A percentile compares a stretch with the other conserved stretches of the same genome.
Conservation (phyloP, 2,329 filamentous ascomycete species). For the Pyricularia pennisetigena region DNA sequence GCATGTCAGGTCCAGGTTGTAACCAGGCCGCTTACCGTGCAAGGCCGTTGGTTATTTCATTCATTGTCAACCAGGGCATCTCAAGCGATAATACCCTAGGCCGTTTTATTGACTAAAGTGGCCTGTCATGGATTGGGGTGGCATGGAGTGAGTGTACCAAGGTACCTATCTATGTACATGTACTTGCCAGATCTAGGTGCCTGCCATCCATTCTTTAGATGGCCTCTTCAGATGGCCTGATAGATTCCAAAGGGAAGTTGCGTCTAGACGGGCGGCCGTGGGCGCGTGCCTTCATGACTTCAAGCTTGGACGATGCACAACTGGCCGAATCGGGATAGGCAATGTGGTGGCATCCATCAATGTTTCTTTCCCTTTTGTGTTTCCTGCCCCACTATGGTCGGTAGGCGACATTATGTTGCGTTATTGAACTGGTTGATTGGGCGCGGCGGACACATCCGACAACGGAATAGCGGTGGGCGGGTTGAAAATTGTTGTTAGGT, state of each 20-base stretch:
- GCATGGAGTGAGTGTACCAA: neutral
- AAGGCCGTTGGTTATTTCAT: neutral
- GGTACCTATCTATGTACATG: neutral
- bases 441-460: neutral
- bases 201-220: neutral
- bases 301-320: neutral
- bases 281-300: neutral
- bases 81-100: neutral
- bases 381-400: neutral
- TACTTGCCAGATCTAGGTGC: too few relatives aligned
- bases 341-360: neutral
- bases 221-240: neutral
- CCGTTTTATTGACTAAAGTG: neutral
- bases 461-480: neutral
- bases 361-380: neutral
- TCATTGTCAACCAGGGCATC: neutral
- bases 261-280: neutral
- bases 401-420: neutral
- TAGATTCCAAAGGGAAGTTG: neutral
- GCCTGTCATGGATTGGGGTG: neutral
- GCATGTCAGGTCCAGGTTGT: neutral
- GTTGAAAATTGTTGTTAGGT: neutral
- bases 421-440: neutral
- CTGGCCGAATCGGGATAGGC: neutral
- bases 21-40: neutral